Evolutionary conservation across 75 land plant genomes (phyloP), one percentile per base, ranked within the genome.

Genomic region (Chamaecyparis obtusa): DNA sequence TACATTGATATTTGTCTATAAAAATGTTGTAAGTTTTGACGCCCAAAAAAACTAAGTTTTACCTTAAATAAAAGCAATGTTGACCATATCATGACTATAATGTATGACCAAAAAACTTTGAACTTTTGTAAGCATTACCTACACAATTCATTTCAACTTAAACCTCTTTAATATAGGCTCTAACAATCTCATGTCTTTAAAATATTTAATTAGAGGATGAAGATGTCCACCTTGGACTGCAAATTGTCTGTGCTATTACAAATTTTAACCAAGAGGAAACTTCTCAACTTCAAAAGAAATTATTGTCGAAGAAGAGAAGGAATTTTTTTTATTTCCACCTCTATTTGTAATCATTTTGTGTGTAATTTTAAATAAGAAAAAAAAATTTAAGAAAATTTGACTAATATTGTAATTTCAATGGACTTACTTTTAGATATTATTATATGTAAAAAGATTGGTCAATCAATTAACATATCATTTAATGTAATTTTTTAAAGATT

Each of bases 151-250:
- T 32, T 85, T 51, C 33, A 30, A 83, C 77, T 85, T 57, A 27
- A 85, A 16, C 86, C 56, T 85, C 32, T 57, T 85, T 82, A 85
- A 57, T 30, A 85, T 57, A 30, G 35, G 80, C 27, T 54, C 86
- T 35, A 35, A 32, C 13, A 85, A 80, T 9, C 86, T 39, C 82
- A 54, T 85, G 27, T 85, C 86, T 80, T 48, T 85, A n/a, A 85
- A 85, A 21, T 85, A 35, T 24, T 94, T 93, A 10, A 92, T 91
- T 0, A 97, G 99, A 0, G 97, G 97, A 11, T 97, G 99, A 37
- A 94, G 87, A 3, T 94, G 93, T 5, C 95, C 97, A 0, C 97
- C 97, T 82, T 95, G 94, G 15, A 97, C 99, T 21, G 94, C 91
- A 32, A 97, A 95, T 81, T 97, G 99, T 94, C 93, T 94, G 84